Evolutionary conservation across 73 alveolate genomes (phyloP).

Genomic region (Symbiodinium natans): DNA sequence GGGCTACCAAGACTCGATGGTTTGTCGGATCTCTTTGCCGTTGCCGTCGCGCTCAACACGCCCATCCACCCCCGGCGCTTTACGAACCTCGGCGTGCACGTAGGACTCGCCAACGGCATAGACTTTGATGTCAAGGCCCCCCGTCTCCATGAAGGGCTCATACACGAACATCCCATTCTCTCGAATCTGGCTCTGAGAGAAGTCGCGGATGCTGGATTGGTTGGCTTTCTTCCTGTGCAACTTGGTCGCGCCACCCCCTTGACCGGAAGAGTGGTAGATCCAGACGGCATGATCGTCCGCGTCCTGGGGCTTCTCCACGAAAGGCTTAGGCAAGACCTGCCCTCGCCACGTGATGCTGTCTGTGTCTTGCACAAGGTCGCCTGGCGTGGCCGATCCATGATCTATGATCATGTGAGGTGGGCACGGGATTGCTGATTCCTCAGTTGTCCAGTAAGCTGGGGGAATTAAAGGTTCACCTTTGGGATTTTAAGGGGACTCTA

Average conservation of each 20-base stretch:
- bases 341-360: not conserved
- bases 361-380: not conserved
- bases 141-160: slow-evolving; percentile 98
- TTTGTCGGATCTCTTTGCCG: not conserved
- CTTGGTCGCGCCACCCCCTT: slow-evolving; percentile 98
- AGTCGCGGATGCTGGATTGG: slow-evolving; percentile 96
- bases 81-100: slow-evolving; percentile 99
- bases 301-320: slow-evolving; percentile 99
- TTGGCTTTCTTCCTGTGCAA: slow-evolving; percentile 97
- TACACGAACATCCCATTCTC: slow-evolving; percentile 97
- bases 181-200: slow-evolving; percentile 96
- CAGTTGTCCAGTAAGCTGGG: too few species aligned
- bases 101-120: slow-evolving; percentile 98
- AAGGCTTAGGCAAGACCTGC: slow-evolving; percentile 96
- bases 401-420: not conserved
- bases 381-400: not conserved
- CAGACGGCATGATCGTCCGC: slow-evolving; percentile 99
- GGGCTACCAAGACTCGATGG: too few species aligned
- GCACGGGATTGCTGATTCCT: not conserved
- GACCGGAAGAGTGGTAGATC: slow-evolving; percentile 97
- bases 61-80: slow-evolving; percentile 97
- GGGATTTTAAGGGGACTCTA: too few species aligned
- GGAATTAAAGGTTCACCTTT: too few species aligned
- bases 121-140: slow-evolving; percentile 99
- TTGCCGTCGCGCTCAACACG: not conserved